Evolutionary conservation across 2,329 filamentous ascomycete genomes (phyloP), one percentile per base, ranked within the genome.

Genomic region (Trichoderma sp.): DNA sequence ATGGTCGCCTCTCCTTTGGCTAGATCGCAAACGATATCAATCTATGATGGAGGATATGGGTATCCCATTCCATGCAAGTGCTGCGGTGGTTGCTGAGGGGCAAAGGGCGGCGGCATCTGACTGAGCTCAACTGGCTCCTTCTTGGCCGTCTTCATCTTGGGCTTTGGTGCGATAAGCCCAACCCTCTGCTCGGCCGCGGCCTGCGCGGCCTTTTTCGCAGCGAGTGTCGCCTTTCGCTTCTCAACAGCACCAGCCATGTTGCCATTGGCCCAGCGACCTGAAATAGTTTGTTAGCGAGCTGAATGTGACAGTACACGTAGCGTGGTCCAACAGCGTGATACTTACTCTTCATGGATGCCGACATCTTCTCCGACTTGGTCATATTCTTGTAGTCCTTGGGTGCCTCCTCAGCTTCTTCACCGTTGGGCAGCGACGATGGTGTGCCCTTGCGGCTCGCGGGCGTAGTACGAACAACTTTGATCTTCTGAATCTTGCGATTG

Each of bases 331-430:
- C 18, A 4, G 13, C 26, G 32, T 13, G 13, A 58, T 51, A 77
- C 83, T 79, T 80, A 88, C 87, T 85, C 80, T 87, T 87, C 87
- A 89, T 89, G 3, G 86, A 88, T 21, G 83, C 83, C n/a, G 85
- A 87, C 86, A 89, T 89, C 81, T 89, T 89, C 78, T 89, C 86
- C 34, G 85, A 87, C 79, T 89, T 89, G 59, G 85, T 88, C 86
- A 89, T 88, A 54, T 84, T 81, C 43, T 84, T 83, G 73, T 89
- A 89, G 64, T 87, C 85, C 78, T 88, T 88, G 58, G 72, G 75
- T 21, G 76, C 74, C 69, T 84, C 81, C 30, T 83, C 81, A 16
- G 74, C 77, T 13, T 79, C 79, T 4, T 77, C 79, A 4, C 65
- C 68, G 28, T 71, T 65, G 14, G 72, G 66, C 21, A 68, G 59